These are phyloP conservation scores for Solanum virginianum DNA, from an alignment of 257 asterid species.

Conservation along the genomic window DNA sequence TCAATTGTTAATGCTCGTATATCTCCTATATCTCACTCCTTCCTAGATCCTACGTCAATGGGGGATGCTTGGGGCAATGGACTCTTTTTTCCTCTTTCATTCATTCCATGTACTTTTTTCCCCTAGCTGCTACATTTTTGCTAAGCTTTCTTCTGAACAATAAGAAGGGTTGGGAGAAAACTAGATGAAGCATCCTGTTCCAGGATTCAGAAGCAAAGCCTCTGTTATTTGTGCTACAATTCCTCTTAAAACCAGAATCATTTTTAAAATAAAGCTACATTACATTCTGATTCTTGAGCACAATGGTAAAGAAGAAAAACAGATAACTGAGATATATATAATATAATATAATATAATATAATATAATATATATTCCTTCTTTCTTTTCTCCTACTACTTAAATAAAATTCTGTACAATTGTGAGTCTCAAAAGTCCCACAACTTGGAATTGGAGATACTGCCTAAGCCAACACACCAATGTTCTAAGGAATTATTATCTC, in stretches of 20 bases:
- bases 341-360: too few relatives aligned
- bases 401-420: not conserved
- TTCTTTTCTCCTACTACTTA: not conserved
- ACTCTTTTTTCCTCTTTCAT: not conserved
- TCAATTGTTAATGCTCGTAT: not conserved
- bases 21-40: not conserved
- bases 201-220: not conserved
- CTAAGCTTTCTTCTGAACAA: not conserved
- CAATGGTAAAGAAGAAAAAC: not conserved
- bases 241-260: not conserved
- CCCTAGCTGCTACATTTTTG: not conserved
- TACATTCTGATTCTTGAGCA: not conserved
- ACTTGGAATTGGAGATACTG: slow-evolving; percentile 15
- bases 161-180: not conserved
- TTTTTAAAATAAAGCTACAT: not conserved
- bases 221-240: not conserved
- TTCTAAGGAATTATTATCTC: slow-evolving; percentile 16
- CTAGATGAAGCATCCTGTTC: not conserved
- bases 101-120: not conserved
- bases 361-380: not conserved
- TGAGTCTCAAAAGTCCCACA: slow-evolving; percentile 49
- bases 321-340: not conserved
- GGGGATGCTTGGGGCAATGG: not conserved
- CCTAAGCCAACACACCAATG: slow-evolving; percentile 37
- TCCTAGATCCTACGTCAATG: not conserved